Evolutionary conservation across 192 early-diverging fungal species (phyloP).

Genomic region (Anaeromyces robustus): DNA sequence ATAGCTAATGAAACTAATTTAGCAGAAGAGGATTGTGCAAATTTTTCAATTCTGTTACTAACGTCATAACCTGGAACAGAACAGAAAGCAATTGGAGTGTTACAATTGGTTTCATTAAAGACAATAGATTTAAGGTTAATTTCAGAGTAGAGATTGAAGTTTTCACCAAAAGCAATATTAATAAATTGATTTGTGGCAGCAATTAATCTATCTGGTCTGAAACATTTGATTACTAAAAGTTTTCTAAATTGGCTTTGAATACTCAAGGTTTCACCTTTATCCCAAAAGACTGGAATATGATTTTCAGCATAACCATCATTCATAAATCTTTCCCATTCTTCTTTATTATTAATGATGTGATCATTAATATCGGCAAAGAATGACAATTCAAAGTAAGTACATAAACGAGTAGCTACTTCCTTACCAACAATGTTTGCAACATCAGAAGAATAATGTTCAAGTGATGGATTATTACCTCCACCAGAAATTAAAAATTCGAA

Average conservation of each 20-base stretch:
- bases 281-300: slow-evolving; percentile 35
- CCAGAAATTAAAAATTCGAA: slow-evolving; percentile 55
- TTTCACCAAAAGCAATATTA: slow-evolving; percentile 45
- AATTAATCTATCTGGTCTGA: slow-evolving; percentile 81
- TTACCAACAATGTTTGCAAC: background rate
- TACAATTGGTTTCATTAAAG: slow-evolving; percentile 43
- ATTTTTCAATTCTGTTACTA: slow-evolving; percentile 78
- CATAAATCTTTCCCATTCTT: slow-evolving; percentile 32
- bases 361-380: slow-evolving; percentile 17
- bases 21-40: slow-evolving; percentile 49
- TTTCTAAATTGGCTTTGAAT: slow-evolving; percentile 50
- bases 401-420: background rate
- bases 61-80: slow-evolving; percentile 91
- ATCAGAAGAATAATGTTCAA: slow-evolving; percentile 2
- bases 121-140: slow-evolving; percentile 57
- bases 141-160: slow-evolving; percentile 35
- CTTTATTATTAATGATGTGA: slow-evolving; percentile 16
- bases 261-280: slow-evolving; percentile 12
- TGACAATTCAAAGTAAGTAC: background rate
- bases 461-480: slow-evolving; percentile 13
- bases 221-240: slow-evolving; percentile 62
- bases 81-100: slow-evolving; percentile 82
- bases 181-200: slow-evolving; percentile 54
- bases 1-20: slow-evolving; percentile 77
- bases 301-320: slow-evolving; percentile 21